Base-by-base conservation (phyloP, 768 basidiomycete species). In the Steccherinum ochraceum region DNA sequence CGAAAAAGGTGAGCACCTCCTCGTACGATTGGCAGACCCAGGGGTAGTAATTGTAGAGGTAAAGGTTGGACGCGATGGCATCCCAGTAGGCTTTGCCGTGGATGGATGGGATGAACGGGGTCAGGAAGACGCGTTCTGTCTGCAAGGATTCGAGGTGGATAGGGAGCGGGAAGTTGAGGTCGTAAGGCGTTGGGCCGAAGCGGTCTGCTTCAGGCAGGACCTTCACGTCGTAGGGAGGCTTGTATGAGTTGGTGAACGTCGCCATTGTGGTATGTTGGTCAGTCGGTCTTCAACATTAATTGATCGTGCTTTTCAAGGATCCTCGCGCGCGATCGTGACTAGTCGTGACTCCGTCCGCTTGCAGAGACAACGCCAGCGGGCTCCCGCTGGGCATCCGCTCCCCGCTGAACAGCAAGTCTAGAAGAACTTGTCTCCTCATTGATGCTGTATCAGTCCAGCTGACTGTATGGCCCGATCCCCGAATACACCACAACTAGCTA, bases 91-190 rank as follows among this genome's bases (percentile, higher is more conserved):
- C 43, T 7, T 58, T 49, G 4, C 55, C 67, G 49, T 77, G 72
- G 2, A 67, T 25, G 12, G 59, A 50, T 2, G 73, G 73, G 27
- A 72, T 58, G 62, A 74, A 75, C 0, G 71, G 73, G 0, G 58
- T 60, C 40, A 76, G 65, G 48, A 65, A 65, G 44, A 76, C 61
- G 12, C 69, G 69, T 2, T 62, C 61, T 11, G 63, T 69, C 45
- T 72, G 65, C 20, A 76, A 64, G 4, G 53, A 52, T 5, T 56
- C 45, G 4, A 51, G 48, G 49, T 64, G 62, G 12, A 76, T 43
- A 4, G 70, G 68, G 49, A 66, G 62, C 21, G 55, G 40, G 56
- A 70, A 72, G 58, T 76, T 73, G 55, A 72, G 55, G 55, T 74
- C 72, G 50, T 67, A 69, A 19, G 67, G 64, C 10, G 64, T 61